Base-by-base conservation (phyloP, 805 yeast species). In the Wickerhamiella lipophila region DNA sequence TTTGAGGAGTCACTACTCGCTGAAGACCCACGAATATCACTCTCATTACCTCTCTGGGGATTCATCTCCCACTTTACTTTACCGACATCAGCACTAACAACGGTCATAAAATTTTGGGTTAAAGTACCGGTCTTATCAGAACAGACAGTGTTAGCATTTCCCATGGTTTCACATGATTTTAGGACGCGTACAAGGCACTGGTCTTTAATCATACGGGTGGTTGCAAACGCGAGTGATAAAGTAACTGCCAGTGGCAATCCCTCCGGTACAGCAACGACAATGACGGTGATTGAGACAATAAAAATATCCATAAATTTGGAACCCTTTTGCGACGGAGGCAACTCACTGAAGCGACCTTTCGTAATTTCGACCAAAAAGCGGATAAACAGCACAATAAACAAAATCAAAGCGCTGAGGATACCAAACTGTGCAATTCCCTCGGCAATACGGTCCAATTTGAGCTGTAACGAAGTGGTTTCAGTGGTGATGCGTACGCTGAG, bases 41-140 rank as follows among this genome's bases (percentile, higher is more conserved):
- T 7, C 6, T 9, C 27, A 7, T 25, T 9, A 25, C 26, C 46
- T 51, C 56, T 32, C 12, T 53, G 35, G 38, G 26, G 26, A 23
- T 47, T 9, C 56, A 26, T 48, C 52, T 57, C 52, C 59, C 58
- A 46, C 41, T 69, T 69, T 38, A 65, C 64, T 1, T 42, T 25
- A 8, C 92, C 94, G 27, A 87, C 60, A 22, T 75, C 67, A 2
- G 92, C 95, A 49, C 73, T 75, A 9, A 87, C 95, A 5, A 92
- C 87, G 34, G 86, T 76, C 99, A 92, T 92, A 59, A 72, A 74
- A 64, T 92, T 92, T 63, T 87, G 95, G 1, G 99, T 92, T 50
- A 92, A 72, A 11, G 99, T 92, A 52, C 98, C 98, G 0, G 98
- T 92, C 64, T 92, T 89, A 68, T 92, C 98, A 0, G 96, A 87